These are phyloP conservation scores for Coccinonectria pachysandricola DNA, from an alignment of 2,329 filamentous ascomycete genomes.

Conservation along the genomic window DNA sequence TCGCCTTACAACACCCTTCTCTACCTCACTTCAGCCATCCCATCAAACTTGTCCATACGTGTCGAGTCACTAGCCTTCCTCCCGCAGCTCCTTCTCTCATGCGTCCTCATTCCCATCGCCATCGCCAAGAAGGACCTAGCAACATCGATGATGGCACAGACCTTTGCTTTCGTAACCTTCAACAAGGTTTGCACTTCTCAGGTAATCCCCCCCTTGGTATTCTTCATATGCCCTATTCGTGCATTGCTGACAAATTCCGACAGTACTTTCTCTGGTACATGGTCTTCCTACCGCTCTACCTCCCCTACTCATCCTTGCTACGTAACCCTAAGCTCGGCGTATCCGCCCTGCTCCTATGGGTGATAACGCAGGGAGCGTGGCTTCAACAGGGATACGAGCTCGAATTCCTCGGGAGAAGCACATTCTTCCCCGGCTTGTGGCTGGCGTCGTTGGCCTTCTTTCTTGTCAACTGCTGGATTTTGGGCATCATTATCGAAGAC, in stretches of 20 bases:
- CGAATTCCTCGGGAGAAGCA: conserved; percentile 71
- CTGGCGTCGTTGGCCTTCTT: conserved; percentile 69
- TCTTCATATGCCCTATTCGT: no score
- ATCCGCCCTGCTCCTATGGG: conserved; percentile 59
- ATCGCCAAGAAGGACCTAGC: conserved; percentile 75
- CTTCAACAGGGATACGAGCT: conserved; percentile 64
- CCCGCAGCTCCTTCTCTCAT: conserved; percentile 75
- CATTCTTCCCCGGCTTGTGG: conserved; percentile 81
- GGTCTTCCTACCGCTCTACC: conserved; percentile 82
- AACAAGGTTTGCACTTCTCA: conserved; percentile 99
- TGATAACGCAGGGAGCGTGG: conserved; percentile 65
- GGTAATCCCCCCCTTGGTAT: no score
- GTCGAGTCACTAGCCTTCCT: conserved; percentile 79
- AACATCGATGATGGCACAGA: conserved; percentile 83
- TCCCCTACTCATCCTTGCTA: conserved; percentile 69
- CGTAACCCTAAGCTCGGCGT: conserved; percentile 49
- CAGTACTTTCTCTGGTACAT: conserved; percentile 99
- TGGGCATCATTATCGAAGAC: conserved; percentile 71
- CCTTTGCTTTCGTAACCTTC: conserved; percentile 92
- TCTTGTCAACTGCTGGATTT: conserved; percentile 73
- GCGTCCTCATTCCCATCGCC: conserved; percentile 62
- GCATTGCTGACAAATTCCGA: conserved; percentile 5
- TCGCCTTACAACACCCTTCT: conserved; percentile 90
- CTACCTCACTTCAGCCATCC: conserved; percentile 67
- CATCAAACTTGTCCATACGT: conserved; percentile 29